A percentile compares a stretch with the other conserved stretches of the same genome.
Evolutionary conservation across 345 rosid genomes (phyloP).

Genomic region (Ailanthus altissimus): DNA sequence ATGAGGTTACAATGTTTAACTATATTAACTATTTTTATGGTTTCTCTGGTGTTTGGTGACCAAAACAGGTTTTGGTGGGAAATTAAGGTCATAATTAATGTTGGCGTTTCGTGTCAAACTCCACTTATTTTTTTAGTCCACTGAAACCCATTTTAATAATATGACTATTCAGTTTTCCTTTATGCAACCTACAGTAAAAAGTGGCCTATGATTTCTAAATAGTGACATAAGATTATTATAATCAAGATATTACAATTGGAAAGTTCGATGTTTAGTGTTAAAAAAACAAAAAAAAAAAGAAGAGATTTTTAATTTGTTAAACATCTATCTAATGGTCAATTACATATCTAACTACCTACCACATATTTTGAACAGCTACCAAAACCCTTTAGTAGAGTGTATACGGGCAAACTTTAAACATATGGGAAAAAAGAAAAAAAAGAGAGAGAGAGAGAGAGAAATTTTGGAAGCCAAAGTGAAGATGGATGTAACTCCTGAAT

Average conservation of each 20-base stretch:
- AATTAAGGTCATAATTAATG: neutral
- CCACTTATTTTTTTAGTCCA: neutral
- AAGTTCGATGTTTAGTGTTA: too few relatives aligned
- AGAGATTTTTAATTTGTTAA: neutral
- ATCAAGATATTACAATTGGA: too few relatives aligned
- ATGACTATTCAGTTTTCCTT: neutral
- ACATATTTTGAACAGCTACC: neutral
- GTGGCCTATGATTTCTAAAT: neutral
- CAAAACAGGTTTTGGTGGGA: neutral
- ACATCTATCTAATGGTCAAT: slow-evolving; percentile 16
- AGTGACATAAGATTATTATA: neutral
- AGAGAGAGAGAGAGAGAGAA: too few relatives aligned
- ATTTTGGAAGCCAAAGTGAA: too few relatives aligned
- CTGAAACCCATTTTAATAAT: too few relatives aligned
- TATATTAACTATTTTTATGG: too few relatives aligned
- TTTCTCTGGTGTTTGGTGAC: neutral
- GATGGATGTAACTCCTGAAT: too few relatives aligned
- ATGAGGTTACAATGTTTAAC: neutral
- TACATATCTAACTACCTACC: slow-evolving; percentile 3
- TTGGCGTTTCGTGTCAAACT: neutral
- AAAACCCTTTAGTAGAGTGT: neutral
- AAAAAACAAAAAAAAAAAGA: too few relatives aligned
- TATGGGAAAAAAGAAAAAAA: too few relatives aligned
- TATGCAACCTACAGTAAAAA: too few relatives aligned
- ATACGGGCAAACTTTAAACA: too few relatives aligned